Conservation (phyloP, 1,284 basidiomycete species). For the Agaricales sp. region DNA sequence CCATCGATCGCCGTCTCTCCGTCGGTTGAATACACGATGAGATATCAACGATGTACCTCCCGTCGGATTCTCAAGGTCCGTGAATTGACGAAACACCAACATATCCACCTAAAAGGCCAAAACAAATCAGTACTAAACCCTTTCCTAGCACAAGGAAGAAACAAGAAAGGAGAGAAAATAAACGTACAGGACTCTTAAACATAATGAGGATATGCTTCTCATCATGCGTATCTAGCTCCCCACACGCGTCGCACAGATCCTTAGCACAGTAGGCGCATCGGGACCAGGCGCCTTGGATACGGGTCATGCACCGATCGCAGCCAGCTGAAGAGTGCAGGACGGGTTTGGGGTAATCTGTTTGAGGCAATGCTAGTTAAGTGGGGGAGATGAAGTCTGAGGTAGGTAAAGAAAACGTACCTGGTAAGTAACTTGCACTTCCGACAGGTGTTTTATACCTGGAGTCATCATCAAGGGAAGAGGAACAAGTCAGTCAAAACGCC, state of each 20-base stretch:
- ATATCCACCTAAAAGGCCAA: conserved; percentile 40
- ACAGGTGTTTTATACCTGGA: conserved; percentile 48
- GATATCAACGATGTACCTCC: conserved; percentile 46
- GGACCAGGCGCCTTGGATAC: conserved; percentile 77
- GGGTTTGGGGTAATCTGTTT: conserved; percentile 59
- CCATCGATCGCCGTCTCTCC: too few relatives aligned
- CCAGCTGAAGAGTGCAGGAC: conserved; percentile 59
- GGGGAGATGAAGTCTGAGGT: too few relatives aligned
- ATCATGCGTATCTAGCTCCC: conserved; percentile 71
- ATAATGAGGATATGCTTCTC: conserved; percentile 75
- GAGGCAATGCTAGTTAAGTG: too few relatives aligned
- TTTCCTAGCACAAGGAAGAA: conserved; percentile 1
- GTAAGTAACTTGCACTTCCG: conserved; percentile 39
- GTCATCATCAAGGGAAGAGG: too few relatives aligned
- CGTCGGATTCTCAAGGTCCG: conserved; percentile 46
- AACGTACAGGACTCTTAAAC: conserved; percentile 70
- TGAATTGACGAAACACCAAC: conserved; percentile 41
- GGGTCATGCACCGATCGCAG: conserved; percentile 68
- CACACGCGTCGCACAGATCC: conserved; percentile 75
- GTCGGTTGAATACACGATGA: conserved; percentile 38
- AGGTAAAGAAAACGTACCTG: conserved; percentile 27
- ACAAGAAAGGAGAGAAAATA: conserved; percentile 34
- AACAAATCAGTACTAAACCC: conserved; percentile 2
- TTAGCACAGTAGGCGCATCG: conserved; percentile 78
- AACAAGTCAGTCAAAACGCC: too few relatives aligned